phyloP scores from a whole-genome alignment of 179 eudicot species.

The Pouteria campechiana region DNA sequence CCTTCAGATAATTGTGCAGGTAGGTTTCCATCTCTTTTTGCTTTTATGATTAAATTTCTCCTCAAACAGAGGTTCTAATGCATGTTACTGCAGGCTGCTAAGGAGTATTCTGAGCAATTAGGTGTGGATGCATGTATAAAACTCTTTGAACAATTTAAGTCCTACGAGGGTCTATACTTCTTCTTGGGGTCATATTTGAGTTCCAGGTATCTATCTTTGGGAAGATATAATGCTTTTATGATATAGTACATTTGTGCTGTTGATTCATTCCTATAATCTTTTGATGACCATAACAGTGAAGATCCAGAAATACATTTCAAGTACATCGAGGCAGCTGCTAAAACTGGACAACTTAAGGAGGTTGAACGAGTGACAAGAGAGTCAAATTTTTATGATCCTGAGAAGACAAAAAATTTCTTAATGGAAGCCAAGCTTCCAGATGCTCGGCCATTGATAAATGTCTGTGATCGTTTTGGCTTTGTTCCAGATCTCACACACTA shows the following conservation, averaged over 20 bases:
- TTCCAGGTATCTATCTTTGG: conserved; percentile 49
- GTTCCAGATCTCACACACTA: conserved; percentile 95
- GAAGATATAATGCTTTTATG: not conserved
- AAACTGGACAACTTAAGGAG: conserved; percentile 89
- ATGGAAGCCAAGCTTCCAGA: conserved; percentile 97
- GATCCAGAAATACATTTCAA: conserved; percentile 90
- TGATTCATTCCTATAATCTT: not conserved
- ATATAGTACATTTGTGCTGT: not conserved
- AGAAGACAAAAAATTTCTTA: conserved; percentile 79
- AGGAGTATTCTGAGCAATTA: conserved; percentile 79
- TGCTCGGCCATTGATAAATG: conserved; percentile 89
- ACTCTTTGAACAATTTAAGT: conserved; percentile 86
- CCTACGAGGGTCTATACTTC: conserved; percentile 84
- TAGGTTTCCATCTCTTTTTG: conserved; percentile 5
- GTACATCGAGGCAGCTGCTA: conserved; percentile 90
- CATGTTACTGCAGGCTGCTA: conserved; percentile 49
- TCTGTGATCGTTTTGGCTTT: conserved; percentile 86
- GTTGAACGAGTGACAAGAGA: conserved; percentile 94
- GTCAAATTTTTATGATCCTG: conserved; percentile 79
- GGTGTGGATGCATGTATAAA: conserved; percentile 83
- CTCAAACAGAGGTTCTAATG: not conserved
- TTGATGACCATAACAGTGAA: conserved; percentile 42
- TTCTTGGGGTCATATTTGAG: conserved; percentile 87
- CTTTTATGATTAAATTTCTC: not conserved
- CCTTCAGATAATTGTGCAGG: conserved; percentile 96